Conservation (phyloP, 805 yeast genomes). For the Schizosaccharomyces pombe region DNA sequence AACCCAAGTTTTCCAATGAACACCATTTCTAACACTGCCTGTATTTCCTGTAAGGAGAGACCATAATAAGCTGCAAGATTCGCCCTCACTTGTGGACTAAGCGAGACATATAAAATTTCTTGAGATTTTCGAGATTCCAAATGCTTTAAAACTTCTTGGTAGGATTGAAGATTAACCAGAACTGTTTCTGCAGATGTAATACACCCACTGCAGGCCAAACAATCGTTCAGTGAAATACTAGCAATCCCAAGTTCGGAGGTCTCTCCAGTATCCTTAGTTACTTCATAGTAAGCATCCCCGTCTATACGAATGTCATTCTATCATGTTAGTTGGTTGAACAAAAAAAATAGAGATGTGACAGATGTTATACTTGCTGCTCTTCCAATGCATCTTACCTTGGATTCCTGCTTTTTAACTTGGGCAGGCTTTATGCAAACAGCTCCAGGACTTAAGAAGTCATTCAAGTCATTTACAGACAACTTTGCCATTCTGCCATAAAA, state of each 20-base stretch:
- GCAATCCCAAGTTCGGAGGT: conserved; percentile 36
- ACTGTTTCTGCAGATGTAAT: conserved; percentile 95
- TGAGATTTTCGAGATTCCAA: conserved; percentile 13
- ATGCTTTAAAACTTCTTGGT: conserved; percentile 31
- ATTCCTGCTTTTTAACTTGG: conserved; percentile 18
- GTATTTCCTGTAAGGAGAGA: conserved; percentile 31
- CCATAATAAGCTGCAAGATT: conserved; percentile 51
- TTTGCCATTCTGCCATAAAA: conserved; percentile 22
- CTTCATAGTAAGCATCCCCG: conserved; percentile 40
- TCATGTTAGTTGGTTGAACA: conserved; percentile 6
- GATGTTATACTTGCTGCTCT: background rate
- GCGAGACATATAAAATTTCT: conserved; percentile 40
- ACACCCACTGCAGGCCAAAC: conserved; percentile 92
- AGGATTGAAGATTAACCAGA: conserved; percentile 72
- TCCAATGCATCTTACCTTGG: too few relatives aligned
- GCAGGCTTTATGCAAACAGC: conserved; percentile 85
- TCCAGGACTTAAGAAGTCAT: conserved; percentile 86
- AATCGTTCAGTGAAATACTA: conserved; percentile 71
- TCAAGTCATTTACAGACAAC: conserved; percentile 68
- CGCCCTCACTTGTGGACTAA: conserved; percentile 69
- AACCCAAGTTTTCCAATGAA: conserved; percentile 43
- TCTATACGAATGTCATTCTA: conserved; percentile 32
- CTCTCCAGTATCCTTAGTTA: conserved; percentile 25
- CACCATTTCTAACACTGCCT: conserved; percentile 33
- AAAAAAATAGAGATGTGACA: background rate